Evolutionary conservation across 2,329 filamentous ascomycete species (phyloP), one percentile per base, ranked within the genome.

Genomic region (Leptodontidium sp.): DNA sequence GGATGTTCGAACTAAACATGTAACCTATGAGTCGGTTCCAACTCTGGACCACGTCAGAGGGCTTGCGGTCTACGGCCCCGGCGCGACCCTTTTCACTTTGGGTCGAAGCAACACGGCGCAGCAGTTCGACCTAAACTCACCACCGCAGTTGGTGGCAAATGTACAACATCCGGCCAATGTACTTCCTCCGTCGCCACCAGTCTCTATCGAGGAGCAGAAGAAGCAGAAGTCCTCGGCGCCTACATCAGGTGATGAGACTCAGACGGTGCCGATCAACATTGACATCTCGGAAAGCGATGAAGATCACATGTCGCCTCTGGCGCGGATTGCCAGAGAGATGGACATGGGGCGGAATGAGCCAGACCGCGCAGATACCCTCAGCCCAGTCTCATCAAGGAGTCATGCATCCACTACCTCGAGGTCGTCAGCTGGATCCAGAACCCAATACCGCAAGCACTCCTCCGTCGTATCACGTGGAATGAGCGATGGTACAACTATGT

Each of bases 1-100:
- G 95, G 96, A 99, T 84, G 96, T 99, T 55, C 88, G 94, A 72
- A 99, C 96, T n/a, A 98, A 98, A 79, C 91, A 97, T 77, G 94
- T 99, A 74, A 94, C 93, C 2, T 97, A 90, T 80, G 94, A 98
- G 76, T 87, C 88, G 68, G 92, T 98, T 67, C 94, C 94, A 6
- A 98, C 94, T 1, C 85, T 94, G 7, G 91, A 96, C 47, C 89
- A 91, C 73, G 88, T 98, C 68, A 88, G 88, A 71, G 95, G 93
- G 17, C 86, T 99, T 53, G 91, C 94, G 55, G 91, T 94, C 70
- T 97, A 96, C 79, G 96, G 95, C 1, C 91, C 94, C 0, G 94
- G 92, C 7, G 95, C 95, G n/a, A 92, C 88, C 7, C 86, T 99
- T 29, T 99, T 99, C 81, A 98, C 95, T 0, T 83, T 98, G 21